These are phyloP conservation scores for Hyaloraphidium curvatum DNA, from an alignment of 192 early-diverging fungal genomes.

Conservation along the genomic window DNA sequence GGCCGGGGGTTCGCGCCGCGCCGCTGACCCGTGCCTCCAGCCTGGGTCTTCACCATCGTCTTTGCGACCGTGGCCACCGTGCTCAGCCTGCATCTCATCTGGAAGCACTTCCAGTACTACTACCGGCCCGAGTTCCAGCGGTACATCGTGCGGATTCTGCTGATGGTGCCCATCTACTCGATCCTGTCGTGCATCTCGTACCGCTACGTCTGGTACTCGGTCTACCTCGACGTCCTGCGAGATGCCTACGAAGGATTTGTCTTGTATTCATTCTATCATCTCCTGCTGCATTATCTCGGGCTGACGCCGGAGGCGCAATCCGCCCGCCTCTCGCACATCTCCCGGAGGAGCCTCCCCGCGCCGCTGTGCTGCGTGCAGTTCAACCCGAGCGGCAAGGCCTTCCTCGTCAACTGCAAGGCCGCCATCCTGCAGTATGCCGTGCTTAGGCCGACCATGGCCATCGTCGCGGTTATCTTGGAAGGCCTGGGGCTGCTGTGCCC, in stretches of 20 bases:
- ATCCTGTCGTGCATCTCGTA: background rate
- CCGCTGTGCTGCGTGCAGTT: background rate
- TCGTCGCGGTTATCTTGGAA: background rate
- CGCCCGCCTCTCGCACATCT: background rate
- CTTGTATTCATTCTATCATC: background rate
- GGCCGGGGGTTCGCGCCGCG: too few species aligned
- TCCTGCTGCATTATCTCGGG: background rate
- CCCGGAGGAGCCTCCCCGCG: background rate
- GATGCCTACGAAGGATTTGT: background rate
- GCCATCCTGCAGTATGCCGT: background rate
- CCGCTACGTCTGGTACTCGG: background rate
- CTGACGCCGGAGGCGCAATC: background rate
- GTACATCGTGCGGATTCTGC: slow-evolving; percentile 1
- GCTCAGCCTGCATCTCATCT: background rate
- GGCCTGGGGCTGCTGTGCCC: background rate
- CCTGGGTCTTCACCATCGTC: background rate
- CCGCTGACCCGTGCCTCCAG: too few species aligned
- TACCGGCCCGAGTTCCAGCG: background rate
- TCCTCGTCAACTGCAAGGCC: background rate
- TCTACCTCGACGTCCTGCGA: background rate
- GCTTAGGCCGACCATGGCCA: background rate
- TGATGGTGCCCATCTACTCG: slow-evolving; percentile 1
- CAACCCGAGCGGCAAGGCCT: background rate
- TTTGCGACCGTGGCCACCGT: background rate
- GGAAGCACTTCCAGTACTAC: slow-evolving; percentile 3